Evolutionary conservation across 1,284 basidiomycete species (phyloP).

Genomic region (Trametes pubescens): DNA sequence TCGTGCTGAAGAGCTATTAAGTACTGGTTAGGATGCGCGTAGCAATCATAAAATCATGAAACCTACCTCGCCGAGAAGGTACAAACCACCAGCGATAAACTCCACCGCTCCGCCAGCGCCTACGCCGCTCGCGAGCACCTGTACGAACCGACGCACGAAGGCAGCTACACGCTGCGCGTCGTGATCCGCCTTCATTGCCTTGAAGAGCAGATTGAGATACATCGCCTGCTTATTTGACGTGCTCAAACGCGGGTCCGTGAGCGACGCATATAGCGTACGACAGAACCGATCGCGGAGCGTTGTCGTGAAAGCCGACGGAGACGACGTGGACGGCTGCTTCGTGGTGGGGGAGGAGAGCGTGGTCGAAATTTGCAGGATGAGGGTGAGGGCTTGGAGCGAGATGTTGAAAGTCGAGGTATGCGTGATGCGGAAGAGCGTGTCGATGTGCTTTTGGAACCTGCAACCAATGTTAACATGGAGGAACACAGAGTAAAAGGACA

Average conservation of each 20-base stretch:
- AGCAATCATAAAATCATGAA: background rate
- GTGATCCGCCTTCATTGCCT: constrained; percentile 85
- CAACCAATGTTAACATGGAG: constrained; percentile 12
- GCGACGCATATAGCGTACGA: constrained; percentile 88
- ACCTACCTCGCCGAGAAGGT: constrained; percentile 75
- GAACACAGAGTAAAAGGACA: background rate
- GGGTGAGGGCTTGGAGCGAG: constrained; percentile 90
- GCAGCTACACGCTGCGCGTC: constrained; percentile 78
- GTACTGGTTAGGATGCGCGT: background rate
- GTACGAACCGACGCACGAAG: constrained; percentile 88
- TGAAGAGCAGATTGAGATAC: constrained; percentile 97
- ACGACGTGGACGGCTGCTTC: constrained; percentile 33
- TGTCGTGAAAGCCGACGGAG: constrained; percentile 44
- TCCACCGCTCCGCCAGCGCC: constrained; percentile 80
- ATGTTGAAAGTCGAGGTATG: constrained; percentile 97
- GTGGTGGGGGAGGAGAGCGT: constrained; percentile 51
- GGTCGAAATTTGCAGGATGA: constrained; percentile 87
- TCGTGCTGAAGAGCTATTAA: constrained; percentile 75
- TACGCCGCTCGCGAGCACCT: constrained; percentile 76
- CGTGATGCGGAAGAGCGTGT: constrained; percentile 95
- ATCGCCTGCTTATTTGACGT: constrained; percentile 95
- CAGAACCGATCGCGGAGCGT: constrained; percentile 88
- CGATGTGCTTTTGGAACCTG: constrained; percentile 89
- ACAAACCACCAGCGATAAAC: constrained; percentile 91
- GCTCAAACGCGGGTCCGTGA: constrained; percentile 85